These are phyloP conservation scores for Aleurites moluccanus DNA, from an alignment of 441 rosid species.

Conservation along the genomic window DNA sequence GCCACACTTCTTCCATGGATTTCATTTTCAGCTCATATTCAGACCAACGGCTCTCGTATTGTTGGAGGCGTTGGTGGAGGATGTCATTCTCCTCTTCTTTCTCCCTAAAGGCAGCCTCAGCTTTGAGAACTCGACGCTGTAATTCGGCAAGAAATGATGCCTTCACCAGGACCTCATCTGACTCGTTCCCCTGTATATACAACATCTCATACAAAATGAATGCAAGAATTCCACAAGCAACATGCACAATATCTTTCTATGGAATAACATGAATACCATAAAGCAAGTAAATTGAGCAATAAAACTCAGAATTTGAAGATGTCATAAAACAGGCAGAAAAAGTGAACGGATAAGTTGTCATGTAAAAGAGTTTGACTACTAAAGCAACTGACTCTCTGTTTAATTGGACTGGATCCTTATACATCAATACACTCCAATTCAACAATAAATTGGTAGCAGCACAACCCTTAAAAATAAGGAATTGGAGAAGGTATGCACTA, in stretches of 20 bases:
- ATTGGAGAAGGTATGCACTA: background rate
- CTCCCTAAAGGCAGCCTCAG: slow-evolving; percentile 81
- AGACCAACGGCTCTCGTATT: slow-evolving; percentile 95
- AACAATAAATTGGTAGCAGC: background rate
- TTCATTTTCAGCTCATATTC: slow-evolving; percentile 96
- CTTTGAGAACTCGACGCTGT: slow-evolving; percentile 89
- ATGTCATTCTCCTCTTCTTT: slow-evolving; percentile 98
- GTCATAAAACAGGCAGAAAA: background rate
- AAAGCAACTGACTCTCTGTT: background rate
- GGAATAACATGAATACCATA: background rate
- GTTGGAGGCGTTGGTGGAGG: slow-evolving; percentile 90
- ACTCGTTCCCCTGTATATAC: slow-evolving; percentile 65
- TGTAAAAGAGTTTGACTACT: background rate
- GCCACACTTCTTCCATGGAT: slow-evolving; percentile 99
- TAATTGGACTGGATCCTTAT: background rate
- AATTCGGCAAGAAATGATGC: slow-evolving; percentile 86
- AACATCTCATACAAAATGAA: background rate
- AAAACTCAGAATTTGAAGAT: background rate
- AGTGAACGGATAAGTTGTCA: background rate
- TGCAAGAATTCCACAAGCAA: background rate
- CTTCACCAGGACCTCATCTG: slow-evolving; percentile 88
- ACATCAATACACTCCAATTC: too few relatives aligned
- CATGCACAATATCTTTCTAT: background rate
- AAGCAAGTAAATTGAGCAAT: background rate
- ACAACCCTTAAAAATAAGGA: background rate